A percentile compares a stretch with the other conserved stretches of the same genome.
phyloP scores from a whole-genome alignment of 139 green algal species.

The Deuterostichococcus epilithicus region DNA sequence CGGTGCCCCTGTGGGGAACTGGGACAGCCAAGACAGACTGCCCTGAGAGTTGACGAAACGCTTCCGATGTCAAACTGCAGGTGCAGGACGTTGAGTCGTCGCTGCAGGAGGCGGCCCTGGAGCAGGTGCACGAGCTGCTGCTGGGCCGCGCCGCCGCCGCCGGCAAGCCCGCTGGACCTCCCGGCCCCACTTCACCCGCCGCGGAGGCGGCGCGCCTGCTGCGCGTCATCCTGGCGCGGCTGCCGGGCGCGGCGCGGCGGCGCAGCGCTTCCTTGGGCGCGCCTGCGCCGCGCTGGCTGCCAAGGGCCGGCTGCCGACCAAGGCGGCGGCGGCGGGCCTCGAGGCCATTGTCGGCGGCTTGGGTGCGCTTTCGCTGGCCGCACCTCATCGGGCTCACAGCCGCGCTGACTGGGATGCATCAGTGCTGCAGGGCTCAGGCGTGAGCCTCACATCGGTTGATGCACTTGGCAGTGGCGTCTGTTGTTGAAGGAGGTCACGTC shows the following conservation, averaged over 20 bases:
- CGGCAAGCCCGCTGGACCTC: no score
- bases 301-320: conserved; percentile 18
- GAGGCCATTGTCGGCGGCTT: conserved; percentile 22
- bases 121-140: conserved; percentile 39
- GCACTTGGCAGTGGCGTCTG: no score
- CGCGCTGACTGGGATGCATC: no score
- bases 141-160: conserved; percentile 31
- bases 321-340: conserved; percentile 17
- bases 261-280: conserved; percentile 32
- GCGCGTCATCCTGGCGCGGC: conserved; percentile 43
- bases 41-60: no score
- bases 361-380: not conserved
- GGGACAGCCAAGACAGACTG: no score
- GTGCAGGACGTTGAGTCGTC: conserved; percentile 16
- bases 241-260: conserved; percentile 34
- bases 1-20: no score
- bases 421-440: no score
- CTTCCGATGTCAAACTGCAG: not conserved
- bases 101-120: conserved; percentile 46
- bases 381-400: no score
- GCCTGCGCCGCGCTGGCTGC: conserved; percentile 14
- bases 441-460: no score
- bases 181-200: not conserved
- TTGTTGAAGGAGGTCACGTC: no score
- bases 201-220: conserved; percentile 18